Evolutionary conservation across 768 basidiomycete species (phyloP).

Genomic region (Kwoniella newhampshirensis): DNA sequence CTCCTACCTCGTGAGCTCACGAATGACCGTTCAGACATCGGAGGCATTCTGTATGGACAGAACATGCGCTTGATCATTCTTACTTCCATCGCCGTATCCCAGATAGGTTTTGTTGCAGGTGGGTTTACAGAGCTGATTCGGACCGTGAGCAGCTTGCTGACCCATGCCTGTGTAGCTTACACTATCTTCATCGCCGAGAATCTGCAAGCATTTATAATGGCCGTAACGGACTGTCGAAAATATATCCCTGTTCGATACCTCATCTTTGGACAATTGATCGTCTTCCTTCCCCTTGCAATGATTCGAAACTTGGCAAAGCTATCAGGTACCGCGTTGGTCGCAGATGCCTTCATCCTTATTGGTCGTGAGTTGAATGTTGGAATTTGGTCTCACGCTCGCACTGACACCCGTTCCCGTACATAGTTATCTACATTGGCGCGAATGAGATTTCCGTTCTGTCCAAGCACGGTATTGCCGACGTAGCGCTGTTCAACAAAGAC

Average conservation of each 20-base stretch:
- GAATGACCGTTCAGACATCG: conserved; percentile 66
- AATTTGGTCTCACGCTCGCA: neutral
- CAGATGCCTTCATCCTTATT: conserved; percentile 90
- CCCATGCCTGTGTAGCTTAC: conserved; percentile 64
- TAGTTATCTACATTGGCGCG: conserved; percentile 57
- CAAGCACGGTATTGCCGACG: conserved; percentile 69
- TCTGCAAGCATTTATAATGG: conserved; percentile 77
- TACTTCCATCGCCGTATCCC: conserved; percentile 80
- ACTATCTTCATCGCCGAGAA: conserved; percentile 95
- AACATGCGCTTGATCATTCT: conserved; percentile 92
- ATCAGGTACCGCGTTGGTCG: conserved; percentile 83
- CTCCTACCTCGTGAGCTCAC: neutral
- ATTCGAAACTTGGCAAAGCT: conserved; percentile 93
- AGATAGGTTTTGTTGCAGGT: conserved; percentile 52
- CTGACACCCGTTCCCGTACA: neutral
- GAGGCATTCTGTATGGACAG: conserved; percentile 83
- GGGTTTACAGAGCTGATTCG: conserved; percentile 7
- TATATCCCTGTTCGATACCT: conserved; percentile 68
- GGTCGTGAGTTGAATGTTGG: conserved; percentile 57
- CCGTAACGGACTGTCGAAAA: conserved; percentile 71
- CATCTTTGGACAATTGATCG: conserved; percentile 75
- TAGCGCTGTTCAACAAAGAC: conserved; percentile 81
- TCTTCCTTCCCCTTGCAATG: conserved; percentile 87
- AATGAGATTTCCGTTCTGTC: conserved; percentile 74
- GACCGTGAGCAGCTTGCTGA: conserved; percentile 1